Evolutionary conservation across 768 basidiomycete species (phyloP).

Genomic region (Amanita fuliginea): DNA sequence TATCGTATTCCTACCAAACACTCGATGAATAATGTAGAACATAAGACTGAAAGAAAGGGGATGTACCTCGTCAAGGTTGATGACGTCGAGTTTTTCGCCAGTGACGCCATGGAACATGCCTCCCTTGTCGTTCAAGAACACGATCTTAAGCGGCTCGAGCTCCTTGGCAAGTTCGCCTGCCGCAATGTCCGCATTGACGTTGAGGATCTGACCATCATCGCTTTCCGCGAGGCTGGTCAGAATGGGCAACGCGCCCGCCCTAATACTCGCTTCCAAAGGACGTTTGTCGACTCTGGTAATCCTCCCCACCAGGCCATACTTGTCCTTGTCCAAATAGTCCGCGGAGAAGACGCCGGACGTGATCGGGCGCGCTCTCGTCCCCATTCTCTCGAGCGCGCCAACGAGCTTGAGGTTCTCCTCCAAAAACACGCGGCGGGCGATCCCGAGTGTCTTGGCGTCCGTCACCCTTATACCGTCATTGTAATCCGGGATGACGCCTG

Average conservation of each 20-base stretch:
- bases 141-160: constrained; percentile 96
- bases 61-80: constrained; percentile 92
- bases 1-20: constrained; percentile 72
- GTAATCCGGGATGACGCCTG: constrained; percentile 93
- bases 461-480: constrained; percentile 97
- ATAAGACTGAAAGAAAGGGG: background rate
- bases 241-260: constrained; percentile 93
- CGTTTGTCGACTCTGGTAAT: constrained; percentile 93
- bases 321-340: constrained; percentile 88
- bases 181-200: constrained; percentile 98
- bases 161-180: constrained; percentile 98
- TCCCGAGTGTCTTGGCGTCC: constrained; percentile 87
- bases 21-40: background rate
- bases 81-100: constrained; percentile 90
- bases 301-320: constrained; percentile 94
- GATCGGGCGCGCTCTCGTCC: constrained; percentile 95
- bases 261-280: constrained; percentile 92
- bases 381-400: constrained; percentile 83
- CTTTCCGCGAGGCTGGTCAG: constrained; percentile 92
- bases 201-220: constrained; percentile 93
- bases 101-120: constrained; percentile 97
- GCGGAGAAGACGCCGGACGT: constrained; percentile 97
- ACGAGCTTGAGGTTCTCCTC: constrained; percentile 97
- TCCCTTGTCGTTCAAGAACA: constrained; percentile 97
- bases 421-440: constrained; percentile 93